These are phyloP conservation scores for Scedosporium boydii DNA, from an alignment of 2,329 filamentous ascomycete species.

Conservation along the genomic window DNA sequence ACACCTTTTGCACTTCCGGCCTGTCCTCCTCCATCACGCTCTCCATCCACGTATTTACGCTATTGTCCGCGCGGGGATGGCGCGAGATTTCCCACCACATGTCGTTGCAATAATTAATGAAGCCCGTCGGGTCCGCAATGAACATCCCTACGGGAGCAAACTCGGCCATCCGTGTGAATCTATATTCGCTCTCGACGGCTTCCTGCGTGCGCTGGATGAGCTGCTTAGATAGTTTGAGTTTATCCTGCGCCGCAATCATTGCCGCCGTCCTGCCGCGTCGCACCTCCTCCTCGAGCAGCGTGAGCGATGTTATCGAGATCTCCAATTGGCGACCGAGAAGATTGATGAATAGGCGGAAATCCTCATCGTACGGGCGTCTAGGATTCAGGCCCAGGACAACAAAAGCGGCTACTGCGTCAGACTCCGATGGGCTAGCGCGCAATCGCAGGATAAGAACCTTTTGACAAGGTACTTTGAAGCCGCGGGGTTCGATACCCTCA, in stretches of 20 bases:
- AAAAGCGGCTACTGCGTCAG: constrained; percentile 66
- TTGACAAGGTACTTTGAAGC: constrained; percentile 39
- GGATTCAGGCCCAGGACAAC: constrained; percentile 69
- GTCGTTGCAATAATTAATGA: constrained; percentile 73
- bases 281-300: constrained; percentile 75
- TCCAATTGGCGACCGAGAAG: constrained; percentile 3
- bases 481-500: constrained; percentile 58
- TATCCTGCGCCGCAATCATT: constrained; percentile 63
- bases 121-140: constrained; percentile 62
- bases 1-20: constrained; percentile 46
- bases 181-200: constrained; percentile 59
- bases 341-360: constrained; percentile 30
- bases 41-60: constrained; percentile 61
- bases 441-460: constrained; percentile 71
- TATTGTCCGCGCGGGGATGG: constrained; percentile 48
- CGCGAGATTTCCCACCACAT: constrained; percentile 66
- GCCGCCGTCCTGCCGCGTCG: constrained; percentile 53
- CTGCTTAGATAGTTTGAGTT: constrained; percentile 68
- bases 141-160: constrained; percentile 79
- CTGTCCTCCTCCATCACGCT: constrained; percentile 60
- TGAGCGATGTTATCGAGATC: constrained; percentile 72
- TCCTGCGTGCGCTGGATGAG: constrained; percentile 56
- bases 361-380: constrained; percentile 66
- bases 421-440: constrained; percentile 56
- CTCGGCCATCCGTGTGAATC: constrained; percentile 77